Evolutionary conservation across 2,329 filamentous ascomycete genomes (phyloP), one percentile per base, ranked within the genome.

Genomic region (Fusarium mexicanum): DNA sequence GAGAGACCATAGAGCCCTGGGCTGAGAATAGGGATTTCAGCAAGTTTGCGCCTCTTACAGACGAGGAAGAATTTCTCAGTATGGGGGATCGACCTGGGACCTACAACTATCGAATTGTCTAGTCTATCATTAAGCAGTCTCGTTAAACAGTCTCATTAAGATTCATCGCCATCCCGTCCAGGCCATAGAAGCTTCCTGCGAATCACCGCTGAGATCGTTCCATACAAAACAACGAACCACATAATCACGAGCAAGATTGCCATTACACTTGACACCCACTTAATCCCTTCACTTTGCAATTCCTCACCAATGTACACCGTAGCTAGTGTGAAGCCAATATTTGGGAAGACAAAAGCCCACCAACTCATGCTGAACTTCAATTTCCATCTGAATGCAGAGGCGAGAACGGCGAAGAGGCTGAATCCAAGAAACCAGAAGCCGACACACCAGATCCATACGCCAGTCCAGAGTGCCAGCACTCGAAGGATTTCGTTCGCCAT

Each of bases 261-360:
- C 76, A 78, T 73, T 18, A 20, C 67, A 40, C 68, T 79, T 20
- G 76, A 69, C 6, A 79, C 74, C 76, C 77, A 79, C 31, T 74
- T 47, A 20, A 79, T 75, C 7, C 51, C 73, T 29, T 64, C 57
- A n/a, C 76, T 78, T 6, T 74, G 69, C n/a, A 79, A 51, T 33
- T 78, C 72, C 31, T 79, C 50, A 1, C 77, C 76, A 13, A 79
- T 79, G n/a, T 48, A 63, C 2, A 55, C 75, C 7, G 77, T 79
- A 8, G 76, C 77, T 16, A 79, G 65, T 2, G 72, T 70, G 26
- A 77, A 79, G 11, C 77, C 77, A 10, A 79, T 67, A n/a, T 78
- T 79, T 10, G 77, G 76, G n/a, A 79, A 79, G 12, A 79, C 71
- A 47, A 79, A 69, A 12, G 77, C 75, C 76, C 77, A 79, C 77